These are phyloP conservation scores for Parafenestella ontariensis DNA, from an alignment of 2,329 filamentous ascomycete species.

Conservation along the genomic window DNA sequence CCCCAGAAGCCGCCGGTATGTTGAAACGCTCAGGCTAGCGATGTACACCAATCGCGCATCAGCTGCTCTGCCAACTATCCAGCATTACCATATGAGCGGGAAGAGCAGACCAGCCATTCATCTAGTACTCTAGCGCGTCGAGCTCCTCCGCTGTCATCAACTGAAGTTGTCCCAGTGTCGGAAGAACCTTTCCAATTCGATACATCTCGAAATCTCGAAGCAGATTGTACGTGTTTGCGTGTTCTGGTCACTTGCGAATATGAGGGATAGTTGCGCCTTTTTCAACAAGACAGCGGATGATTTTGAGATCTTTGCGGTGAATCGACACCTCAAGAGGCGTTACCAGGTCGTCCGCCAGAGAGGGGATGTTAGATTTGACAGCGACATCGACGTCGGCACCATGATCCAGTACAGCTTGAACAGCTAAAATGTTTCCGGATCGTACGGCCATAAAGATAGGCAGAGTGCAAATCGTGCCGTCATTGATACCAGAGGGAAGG, in stretches of 20 bases:
- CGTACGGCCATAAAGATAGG: constrained; percentile 4
- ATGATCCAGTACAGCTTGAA: background rate
- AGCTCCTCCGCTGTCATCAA: too few relatives aligned
- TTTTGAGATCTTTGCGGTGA: background rate
- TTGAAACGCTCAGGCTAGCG: too few relatives aligned
- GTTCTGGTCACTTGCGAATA: background rate
- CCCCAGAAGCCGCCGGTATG: too few relatives aligned
- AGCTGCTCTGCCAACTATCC: too few relatives aligned
- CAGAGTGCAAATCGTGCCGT: background rate
- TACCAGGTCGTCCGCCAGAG: background rate
- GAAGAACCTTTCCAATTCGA: too few relatives aligned
- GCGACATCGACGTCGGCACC: background rate
- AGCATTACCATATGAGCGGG: too few relatives aligned
- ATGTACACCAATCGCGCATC: too few relatives aligned
- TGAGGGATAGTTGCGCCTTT: background rate
- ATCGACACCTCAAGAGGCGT: background rate
- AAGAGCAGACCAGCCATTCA: too few relatives aligned
- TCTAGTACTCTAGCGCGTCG: too few relatives aligned
- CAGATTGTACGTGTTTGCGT: background rate
- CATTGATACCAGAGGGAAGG: background rate
- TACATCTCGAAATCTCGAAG: background rate
- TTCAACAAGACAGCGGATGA: background rate
- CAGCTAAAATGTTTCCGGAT: background rate
- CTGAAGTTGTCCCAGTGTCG: too few relatives aligned
- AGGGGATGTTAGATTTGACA: background rate